Evolutionary conservation across 306 rosid species (phyloP).

Genomic region (Cotoneaster glaucophyllus): DNA sequence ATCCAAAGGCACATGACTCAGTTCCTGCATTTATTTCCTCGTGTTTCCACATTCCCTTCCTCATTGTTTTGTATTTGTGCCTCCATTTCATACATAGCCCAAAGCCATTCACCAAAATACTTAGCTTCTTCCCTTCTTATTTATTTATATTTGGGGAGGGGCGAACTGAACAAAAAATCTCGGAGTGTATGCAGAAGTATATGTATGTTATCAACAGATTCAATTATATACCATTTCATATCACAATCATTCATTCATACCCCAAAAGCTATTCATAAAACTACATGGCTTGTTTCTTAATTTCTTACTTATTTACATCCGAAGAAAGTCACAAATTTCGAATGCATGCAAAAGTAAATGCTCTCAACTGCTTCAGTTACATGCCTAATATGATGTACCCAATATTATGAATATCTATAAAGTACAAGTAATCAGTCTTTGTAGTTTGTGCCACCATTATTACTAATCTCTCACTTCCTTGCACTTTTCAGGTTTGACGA

Average conservation of each 20-base stretch:
- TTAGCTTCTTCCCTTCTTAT: neutral
- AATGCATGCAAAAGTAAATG: neutral
- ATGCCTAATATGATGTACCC: neutral
- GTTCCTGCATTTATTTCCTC: slow-evolving; percentile 33
- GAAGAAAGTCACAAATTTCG: rapidly evolving
- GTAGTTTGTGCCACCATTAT: slow-evolving; percentile 9
- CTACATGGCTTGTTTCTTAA: neutral
- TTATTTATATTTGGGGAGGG: neutral
- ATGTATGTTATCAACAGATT: neutral
- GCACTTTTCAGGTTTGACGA: neutral
- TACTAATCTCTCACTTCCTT: neutral
- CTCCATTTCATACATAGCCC: slow-evolving; percentile 4
- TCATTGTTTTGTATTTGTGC: slow-evolving; percentile 16
- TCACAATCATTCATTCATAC: neutral
- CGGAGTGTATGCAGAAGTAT: neutral
- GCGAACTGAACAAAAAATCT: neutral
- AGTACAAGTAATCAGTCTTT: neutral
- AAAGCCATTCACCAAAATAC: neutral
- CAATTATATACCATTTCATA: neutral
- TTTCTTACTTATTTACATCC: neutral
- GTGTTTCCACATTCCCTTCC: slow-evolving; percentile 28
- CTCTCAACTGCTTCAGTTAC: neutral
- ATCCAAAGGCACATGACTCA: slow-evolving; percentile 47
- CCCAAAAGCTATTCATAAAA: neutral
- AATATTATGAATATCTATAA: neutral